phyloP scores from a whole-genome alignment of 768 basidiomycete genomes.

The Mycena venus region DNA sequence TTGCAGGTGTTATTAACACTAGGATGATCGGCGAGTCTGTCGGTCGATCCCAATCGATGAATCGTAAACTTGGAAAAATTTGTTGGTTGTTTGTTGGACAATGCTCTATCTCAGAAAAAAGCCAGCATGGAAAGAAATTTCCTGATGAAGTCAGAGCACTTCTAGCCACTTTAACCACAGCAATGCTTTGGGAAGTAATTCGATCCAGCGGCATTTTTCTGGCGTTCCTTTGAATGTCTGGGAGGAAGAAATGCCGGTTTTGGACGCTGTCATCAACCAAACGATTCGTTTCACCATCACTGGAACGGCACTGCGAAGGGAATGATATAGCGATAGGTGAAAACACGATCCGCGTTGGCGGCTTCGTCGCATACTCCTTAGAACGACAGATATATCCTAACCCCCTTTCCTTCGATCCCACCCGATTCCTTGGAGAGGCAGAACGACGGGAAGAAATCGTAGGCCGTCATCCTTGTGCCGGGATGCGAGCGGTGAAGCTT shows the following conservation, averaged over 20 bases:
- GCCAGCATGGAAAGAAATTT: constrained; percentile 51
- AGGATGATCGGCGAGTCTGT: constrained; percentile 47
- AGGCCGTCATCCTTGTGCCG: constrained; percentile 56
- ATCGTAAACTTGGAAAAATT: not conserved
- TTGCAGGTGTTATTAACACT: constrained; percentile 53
- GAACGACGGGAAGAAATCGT: constrained; percentile 44
- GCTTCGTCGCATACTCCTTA: constrained; percentile 51
- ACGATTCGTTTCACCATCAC: constrained; percentile 50
- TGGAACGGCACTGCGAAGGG: constrained; percentile 48
- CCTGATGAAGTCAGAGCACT: constrained; percentile 46
- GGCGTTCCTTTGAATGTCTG: constrained; percentile 51
- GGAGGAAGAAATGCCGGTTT: constrained; percentile 55
- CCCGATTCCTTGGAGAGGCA: constrained; percentile 42
- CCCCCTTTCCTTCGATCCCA: constrained; percentile 52
- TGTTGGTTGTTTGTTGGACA: constrained; percentile 52
- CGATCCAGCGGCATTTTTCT: constrained; percentile 50
- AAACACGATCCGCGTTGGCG: constrained; percentile 44
- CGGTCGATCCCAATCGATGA: not conserved
- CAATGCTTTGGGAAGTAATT: constrained; percentile 35
- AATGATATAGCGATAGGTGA: constrained; percentile 45
- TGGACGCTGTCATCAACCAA: constrained; percentile 55
- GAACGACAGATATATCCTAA: constrained; percentile 51
- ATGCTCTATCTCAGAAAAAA: constrained; percentile 49
- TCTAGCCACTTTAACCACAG: constrained; percentile 45
- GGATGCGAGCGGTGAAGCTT: constrained; percentile 33